Base-by-base conservation (phyloP, 805 yeast species). In the Suhomyces faveliae region DNA sequence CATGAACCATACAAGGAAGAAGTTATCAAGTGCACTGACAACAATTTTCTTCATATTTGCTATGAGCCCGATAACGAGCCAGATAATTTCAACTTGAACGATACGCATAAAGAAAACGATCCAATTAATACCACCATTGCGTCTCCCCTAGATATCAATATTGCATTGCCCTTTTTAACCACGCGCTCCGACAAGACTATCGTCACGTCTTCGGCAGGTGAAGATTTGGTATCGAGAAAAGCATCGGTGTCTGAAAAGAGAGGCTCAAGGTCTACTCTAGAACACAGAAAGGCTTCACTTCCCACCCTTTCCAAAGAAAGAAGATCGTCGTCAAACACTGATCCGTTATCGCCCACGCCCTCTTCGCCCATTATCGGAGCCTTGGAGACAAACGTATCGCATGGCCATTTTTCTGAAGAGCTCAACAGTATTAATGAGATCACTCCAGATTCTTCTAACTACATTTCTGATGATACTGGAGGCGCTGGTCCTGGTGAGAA, bases 1-100 rank as follows among this genome's bases (percentile, higher is more conserved):
- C 27, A 45, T 47, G 76, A 61, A 61, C 84, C 64, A 55, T 85
- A 47, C 69, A 84, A 63, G 51, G 84, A 84, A 47, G 91, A 86
- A 56, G 75, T 80, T 4, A 69, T 85, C 33, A 74, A 72, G 42
- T 78, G 86, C 54, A 70, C 75, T 0, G 76, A 81, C 55, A 86
- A 84, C 52, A 86, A 86, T 55, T 61, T 86, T 29, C 60, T 86
- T 35, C 79, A 82, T 4, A 74, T 80, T 50, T 79, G 84, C 53
- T 80, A 77, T 52, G 76, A 76, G 23, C 59, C 61, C 0, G 70
- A 63, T 37, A 45, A 51, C 27, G 48, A 41, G 13, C 29, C 37
- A 11, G 46, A 35, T 8, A 37, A 15, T 11, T 35, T 50, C 2
- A 46, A 61, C 30, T 51, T 56, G 33, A 52, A 62, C 38, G 53